Evolutionary conservation across 257 asterid species (phyloP).

Genomic region (Forsythia suspensa): DNA sequence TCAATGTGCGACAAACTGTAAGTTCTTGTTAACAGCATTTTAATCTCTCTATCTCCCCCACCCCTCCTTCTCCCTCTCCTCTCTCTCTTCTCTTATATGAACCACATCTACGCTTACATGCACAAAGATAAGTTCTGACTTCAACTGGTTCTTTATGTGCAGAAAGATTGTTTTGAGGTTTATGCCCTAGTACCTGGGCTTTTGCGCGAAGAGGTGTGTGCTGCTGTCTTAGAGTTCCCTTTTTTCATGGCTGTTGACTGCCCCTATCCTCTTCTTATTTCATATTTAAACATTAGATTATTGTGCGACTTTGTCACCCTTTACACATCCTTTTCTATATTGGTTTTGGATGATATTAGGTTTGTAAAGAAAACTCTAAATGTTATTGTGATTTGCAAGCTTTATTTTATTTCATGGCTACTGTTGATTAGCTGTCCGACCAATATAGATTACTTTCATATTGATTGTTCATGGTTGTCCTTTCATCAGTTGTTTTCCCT

Average conservation of each 20-base stretch:
- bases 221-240: not conserved
- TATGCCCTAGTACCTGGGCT: constrained; percentile 63
- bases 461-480: not conserved
- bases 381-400: not conserved
- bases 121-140: not conserved
- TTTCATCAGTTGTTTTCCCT: not conserved
- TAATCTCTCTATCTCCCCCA: not conserved
- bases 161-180: constrained; percentile 57
- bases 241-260: not conserved
- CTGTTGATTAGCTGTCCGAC: not conserved
- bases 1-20: constrained; percentile 89
- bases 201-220: constrained; percentile 51
- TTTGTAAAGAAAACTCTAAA: not conserved
- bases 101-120: not conserved
- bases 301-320: no score
- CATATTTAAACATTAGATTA: no score
- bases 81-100: not conserved
- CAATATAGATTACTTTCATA: not conserved
- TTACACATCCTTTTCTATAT: no score
- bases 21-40: constrained; percentile 27
- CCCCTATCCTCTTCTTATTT: not conserved
- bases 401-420: not conserved
- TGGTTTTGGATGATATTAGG: not conserved
- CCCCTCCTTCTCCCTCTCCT: not conserved
- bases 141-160: constrained; percentile 18